These are phyloP conservation scores for Solanum microdontum DNA, from an alignment of 257 asterid genomes.

Conservation along the genomic window DNA sequence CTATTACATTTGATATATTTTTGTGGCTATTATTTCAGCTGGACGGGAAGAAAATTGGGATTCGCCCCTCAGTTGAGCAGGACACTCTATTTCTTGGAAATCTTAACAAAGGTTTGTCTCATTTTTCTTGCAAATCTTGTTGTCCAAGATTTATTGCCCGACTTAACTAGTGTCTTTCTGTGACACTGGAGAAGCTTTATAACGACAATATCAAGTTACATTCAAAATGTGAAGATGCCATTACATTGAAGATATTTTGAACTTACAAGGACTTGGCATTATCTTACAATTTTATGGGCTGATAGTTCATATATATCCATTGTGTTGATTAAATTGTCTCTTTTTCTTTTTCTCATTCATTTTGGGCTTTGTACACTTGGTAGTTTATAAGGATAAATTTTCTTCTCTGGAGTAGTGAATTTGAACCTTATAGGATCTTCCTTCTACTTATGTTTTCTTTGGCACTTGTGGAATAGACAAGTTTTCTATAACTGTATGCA, in stretches of 20 bases:
- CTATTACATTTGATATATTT: neutral
- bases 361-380: neutral
- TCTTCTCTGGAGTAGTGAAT: neutral
- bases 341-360: neutral
- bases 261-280: neutral
- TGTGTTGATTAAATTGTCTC: neutral
- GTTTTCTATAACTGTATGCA: neutral
- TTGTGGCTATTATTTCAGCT: slow-evolving; percentile 34
- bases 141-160: neutral
- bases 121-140: neutral
- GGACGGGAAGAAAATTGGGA: slow-evolving; percentile 79
- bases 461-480: neutral
- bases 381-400: neutral
- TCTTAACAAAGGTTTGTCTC: slow-evolving; percentile 72
- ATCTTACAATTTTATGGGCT: neutral
- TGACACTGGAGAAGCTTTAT: neutral
- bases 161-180: neutral
- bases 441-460: neutral
- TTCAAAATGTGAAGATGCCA: neutral
- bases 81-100: slow-evolving; percentile 67
- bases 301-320: neutral
- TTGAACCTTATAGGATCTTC: neutral
- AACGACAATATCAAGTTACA: neutral
- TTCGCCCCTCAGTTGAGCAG: slow-evolving; percentile 74
- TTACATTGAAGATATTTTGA: neutral